phyloP scores from a whole-genome alignment of 371 early-diverging fungal species.

The Apophysomyces variabilis region DNA sequence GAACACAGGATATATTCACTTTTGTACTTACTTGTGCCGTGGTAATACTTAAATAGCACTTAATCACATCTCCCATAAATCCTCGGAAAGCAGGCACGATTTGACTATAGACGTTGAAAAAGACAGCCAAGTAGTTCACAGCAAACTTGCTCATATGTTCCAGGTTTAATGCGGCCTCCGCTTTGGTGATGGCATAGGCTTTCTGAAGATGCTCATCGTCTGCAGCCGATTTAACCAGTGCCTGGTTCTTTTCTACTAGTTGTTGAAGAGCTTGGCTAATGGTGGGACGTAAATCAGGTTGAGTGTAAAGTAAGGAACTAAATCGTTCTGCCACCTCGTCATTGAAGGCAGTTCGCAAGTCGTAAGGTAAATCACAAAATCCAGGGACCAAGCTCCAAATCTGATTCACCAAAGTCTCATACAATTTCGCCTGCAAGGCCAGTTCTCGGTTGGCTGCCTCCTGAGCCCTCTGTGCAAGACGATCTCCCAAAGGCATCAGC shows the following conservation, averaged over 20 bases:
- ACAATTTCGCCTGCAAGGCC: constrained; percentile 88
- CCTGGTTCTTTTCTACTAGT: constrained; percentile 73
- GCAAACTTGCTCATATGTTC: constrained; percentile 69
- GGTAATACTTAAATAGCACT: constrained; percentile 67
- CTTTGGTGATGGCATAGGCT: constrained; percentile 58
- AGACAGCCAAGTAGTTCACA: constrained; percentile 77
- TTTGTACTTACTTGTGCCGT: constrained; percentile 37
- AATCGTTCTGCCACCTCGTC: constrained; percentile 72
- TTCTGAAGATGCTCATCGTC: constrained; percentile 58
- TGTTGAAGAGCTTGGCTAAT: constrained; percentile 77
- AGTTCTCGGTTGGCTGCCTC: constrained; percentile 65
- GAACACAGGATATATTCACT: background rate
- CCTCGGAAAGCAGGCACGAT: constrained; percentile 71
- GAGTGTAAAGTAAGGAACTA: constrained; percentile 66
- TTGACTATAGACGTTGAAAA: constrained; percentile 82
- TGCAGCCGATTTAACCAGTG: constrained; percentile 49
- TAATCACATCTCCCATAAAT: constrained; percentile 75
- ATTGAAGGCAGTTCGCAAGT: constrained; percentile 65
- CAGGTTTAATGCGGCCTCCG: constrained; percentile 63
- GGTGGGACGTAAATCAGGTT: constrained; percentile 79
- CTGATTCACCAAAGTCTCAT: constrained; percentile 86
- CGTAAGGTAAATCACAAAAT: constrained; percentile 84
- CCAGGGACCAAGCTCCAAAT: constrained; percentile 90
- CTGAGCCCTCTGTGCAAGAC: constrained; percentile 69
- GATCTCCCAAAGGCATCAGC: constrained; percentile 80